Conservation (phyloP, 768 basidiomycete genomes). For the Phlebiopsis gigantea region DNA sequence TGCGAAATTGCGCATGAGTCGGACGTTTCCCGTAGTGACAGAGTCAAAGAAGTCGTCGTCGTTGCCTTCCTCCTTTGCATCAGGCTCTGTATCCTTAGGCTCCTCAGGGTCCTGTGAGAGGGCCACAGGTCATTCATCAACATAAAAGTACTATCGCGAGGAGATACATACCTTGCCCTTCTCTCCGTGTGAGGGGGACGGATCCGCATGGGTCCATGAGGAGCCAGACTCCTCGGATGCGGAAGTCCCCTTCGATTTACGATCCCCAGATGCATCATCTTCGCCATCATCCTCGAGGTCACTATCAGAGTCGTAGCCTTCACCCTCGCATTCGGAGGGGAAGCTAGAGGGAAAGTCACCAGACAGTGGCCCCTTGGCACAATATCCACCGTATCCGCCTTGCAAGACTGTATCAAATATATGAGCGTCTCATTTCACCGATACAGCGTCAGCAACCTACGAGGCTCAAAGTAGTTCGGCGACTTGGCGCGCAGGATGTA, state of each 20-base stretch:
- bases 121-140: too few relatives aligned
- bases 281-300: slow-evolving; percentile 17
- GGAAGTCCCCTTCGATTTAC: too few relatives aligned
- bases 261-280: neutral
- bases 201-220: too few relatives aligned
- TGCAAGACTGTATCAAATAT: neutral
- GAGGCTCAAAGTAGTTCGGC: slow-evolving; percentile 25
- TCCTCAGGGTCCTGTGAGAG: too few relatives aligned
- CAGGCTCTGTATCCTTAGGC: too few relatives aligned
- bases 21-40: neutral
- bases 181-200: too few relatives aligned
- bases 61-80: too few relatives aligned
- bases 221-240: too few relatives aligned
- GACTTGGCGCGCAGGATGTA: slow-evolving; percentile 18
- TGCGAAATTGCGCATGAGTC: neutral
- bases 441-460: slow-evolving; percentile 18
- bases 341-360: neutral
- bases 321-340: neutral
- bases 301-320: slow-evolving; percentile 6
- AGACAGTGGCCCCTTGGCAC: neutral
- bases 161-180: too few relatives aligned
- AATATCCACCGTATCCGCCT: neutral
- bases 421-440: slow-evolving; percentile 7
- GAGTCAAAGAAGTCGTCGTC: too few relatives aligned
- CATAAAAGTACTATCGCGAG: too few relatives aligned